These are phyloP conservation scores for Xerocomus nothofagi DNA, from an alignment of 1,284 basidiomycete species.

Conservation along the genomic window DNA sequence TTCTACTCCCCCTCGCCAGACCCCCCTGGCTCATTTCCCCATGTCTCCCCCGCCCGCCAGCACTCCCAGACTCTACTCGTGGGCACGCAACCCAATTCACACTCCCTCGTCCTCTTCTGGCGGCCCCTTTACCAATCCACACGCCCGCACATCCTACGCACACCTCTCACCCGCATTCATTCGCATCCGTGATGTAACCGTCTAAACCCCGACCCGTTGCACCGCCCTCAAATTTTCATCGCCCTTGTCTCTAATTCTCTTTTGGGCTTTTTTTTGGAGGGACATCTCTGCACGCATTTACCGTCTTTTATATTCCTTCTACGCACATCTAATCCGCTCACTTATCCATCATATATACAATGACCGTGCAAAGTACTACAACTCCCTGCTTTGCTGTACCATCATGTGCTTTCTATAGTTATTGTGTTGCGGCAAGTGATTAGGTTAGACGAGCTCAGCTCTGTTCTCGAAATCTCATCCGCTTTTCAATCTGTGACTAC, in stretches of 20 bases:
- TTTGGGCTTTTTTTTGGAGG: slow-evolving; percentile 14
- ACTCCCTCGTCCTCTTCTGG: slow-evolving; percentile 29
- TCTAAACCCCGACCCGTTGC: slow-evolving; percentile 13
- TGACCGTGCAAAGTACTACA: slow-evolving; percentile 27
- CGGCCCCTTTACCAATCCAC: slow-evolving; percentile 48
- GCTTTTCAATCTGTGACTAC: slow-evolving; percentile 19
- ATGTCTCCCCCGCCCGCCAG: slow-evolving; percentile 50
- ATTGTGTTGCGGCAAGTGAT: slow-evolving; percentile 31
- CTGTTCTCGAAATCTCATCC: slow-evolving; percentile 18
- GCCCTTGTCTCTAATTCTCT: slow-evolving; percentile 2
- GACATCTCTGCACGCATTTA: slow-evolving; percentile 20
- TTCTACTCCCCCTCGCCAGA: slow-evolving; percentile 32
- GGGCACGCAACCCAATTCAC: slow-evolving; percentile 32
- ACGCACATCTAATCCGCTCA: slow-evolving; percentile 37
- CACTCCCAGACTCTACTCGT: slow-evolving; percentile 48
- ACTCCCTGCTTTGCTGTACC: slow-evolving; percentile 33
- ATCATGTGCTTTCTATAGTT: slow-evolving; percentile 37
- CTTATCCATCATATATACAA: slow-evolving; percentile 38
- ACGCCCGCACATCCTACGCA: slow-evolving; percentile 49
- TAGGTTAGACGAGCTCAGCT: slow-evolving; percentile 31
- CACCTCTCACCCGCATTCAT: slow-evolving; percentile 41
- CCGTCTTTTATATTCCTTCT: slow-evolving; percentile 25
- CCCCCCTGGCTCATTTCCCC: slow-evolving; percentile 34
- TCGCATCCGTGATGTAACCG: slow-evolving; percentile 34
- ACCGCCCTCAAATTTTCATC: slow-evolving; percentile 1